A percentile compares a stretch with the other conserved stretches of the same genome.
Conservation (phyloP, 192 early-diverging fungal genomes). For the Podila clonocystis region DNA sequence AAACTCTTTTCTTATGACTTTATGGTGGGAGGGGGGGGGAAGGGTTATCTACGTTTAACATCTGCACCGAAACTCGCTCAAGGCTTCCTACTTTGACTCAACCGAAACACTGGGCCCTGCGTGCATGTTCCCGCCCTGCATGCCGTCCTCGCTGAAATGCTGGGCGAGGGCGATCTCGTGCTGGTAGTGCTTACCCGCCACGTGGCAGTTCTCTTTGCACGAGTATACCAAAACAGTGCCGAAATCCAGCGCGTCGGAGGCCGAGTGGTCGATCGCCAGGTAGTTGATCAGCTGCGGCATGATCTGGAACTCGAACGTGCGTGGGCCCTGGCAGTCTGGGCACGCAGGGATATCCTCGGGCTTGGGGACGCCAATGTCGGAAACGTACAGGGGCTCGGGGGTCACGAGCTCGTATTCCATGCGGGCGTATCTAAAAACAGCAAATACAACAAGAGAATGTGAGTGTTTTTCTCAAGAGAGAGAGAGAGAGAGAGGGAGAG, state of each 20-base stretch:
- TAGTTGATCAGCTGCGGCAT: conserved; percentile 90
- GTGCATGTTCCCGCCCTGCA: conserved; percentile 56
- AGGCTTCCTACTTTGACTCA: conserved; percentile 22
- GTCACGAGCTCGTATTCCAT: conserved; percentile 65
- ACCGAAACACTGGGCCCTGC: conserved; percentile 25
- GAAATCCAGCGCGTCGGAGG: conserved; percentile 85
- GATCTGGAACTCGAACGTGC: conserved; percentile 95
- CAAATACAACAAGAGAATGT: neutral
- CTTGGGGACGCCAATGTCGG: conserved; percentile 70
- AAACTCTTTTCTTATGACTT: too few relatives aligned
- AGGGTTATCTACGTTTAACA: too few relatives aligned
- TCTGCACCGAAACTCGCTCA: neutral
- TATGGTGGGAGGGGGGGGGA: too few relatives aligned
- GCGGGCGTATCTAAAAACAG: conserved; percentile 59
- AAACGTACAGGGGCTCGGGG: conserved; percentile 82
- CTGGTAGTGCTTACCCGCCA: conserved; percentile 63
- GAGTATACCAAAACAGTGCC: conserved; percentile 90
- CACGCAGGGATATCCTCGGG: conserved; percentile 70
- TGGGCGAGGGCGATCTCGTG: conserved; percentile 80
- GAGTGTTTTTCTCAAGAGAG: too few relatives aligned
- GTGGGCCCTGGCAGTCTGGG: conserved; percentile 71
- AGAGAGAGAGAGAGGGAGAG: too few relatives aligned
- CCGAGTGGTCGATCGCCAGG: conserved; percentile 76
- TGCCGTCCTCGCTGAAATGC: conserved; percentile 85
- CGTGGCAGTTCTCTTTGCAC: conserved; percentile 84